Evolutionary conservation across 169 alveolate species (phyloP).

Genomic region (Perkinsus olseni): DNA sequence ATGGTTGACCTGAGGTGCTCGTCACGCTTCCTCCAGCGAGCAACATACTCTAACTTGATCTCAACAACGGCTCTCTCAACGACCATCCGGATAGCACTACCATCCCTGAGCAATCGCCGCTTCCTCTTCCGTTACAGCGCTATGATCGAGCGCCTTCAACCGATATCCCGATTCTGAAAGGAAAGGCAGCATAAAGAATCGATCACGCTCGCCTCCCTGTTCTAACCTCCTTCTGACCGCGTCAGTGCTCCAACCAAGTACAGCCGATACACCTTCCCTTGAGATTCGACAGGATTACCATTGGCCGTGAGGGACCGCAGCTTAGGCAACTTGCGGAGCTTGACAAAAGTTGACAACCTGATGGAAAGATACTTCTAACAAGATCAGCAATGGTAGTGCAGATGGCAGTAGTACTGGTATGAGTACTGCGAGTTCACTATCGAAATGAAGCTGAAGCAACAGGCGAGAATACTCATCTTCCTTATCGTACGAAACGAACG

Average conservation of each 20-base stretch:
- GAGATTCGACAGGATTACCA: background rate
- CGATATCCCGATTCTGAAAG: background rate
- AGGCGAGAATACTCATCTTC: no score
- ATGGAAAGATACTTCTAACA: background rate
- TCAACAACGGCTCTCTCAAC: no score
- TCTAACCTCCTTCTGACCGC: background rate
- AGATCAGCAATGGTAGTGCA: no score
- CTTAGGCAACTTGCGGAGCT: background rate
- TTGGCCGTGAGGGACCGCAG: background rate
- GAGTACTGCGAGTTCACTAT: no score
- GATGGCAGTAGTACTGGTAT: no score
- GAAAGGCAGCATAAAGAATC: no score
- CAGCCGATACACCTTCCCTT: background rate
- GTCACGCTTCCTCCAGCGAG: no score
- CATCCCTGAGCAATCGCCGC: background rate
- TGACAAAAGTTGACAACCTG: background rate
- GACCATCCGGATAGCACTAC: background rate
- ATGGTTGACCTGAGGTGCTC: no score
- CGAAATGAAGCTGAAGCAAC: no score
- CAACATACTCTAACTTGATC: no score
- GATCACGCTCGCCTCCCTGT: background rate
- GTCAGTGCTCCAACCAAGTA: background rate
- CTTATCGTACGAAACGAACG: no score
- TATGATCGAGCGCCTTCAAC: background rate
- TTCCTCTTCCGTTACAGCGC: background rate